Conservation (phyloP, 2,329 filamentous ascomycete species). For the Fusarium camptoceras region DNA sequence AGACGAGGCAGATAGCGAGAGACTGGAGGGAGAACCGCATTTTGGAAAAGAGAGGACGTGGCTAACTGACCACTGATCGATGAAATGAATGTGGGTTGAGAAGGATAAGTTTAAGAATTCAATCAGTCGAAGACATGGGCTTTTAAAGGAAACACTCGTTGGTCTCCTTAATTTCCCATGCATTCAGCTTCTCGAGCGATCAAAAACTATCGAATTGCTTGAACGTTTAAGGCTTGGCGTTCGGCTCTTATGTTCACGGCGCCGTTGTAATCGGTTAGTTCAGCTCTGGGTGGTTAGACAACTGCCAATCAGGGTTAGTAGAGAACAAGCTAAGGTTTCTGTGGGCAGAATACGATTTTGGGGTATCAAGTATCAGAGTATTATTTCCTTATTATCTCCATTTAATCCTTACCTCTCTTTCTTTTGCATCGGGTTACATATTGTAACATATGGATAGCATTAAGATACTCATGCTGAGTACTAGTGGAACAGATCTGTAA, state of each 20-base stretch:
- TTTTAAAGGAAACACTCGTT: background rate
- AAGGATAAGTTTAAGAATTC: background rate
- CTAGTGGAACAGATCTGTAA: no score
- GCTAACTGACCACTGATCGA: background rate
- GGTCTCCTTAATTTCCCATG: background rate
- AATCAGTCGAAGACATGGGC: background rate
- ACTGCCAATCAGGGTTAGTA: no score
- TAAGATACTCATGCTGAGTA: no score
- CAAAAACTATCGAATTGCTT: background rate
- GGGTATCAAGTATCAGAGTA: no score
- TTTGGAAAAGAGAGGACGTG: background rate
- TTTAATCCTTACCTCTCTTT: no score
- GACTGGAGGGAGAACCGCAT: background rate
- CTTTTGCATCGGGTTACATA: no score
- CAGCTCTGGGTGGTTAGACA: background rate
- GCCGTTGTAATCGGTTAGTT: background rate
- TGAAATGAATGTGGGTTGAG: background rate
- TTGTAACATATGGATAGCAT: no score
- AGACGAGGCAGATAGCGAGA: background rate
- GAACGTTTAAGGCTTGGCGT: background rate
- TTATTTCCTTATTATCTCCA: no score
- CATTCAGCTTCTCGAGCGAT: background rate
- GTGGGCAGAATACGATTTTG: accelerated
- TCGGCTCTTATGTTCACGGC: background rate
- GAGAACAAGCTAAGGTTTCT: accelerated